Conservation (phyloP, 805 yeast genomes). For the Candida stauntonica region DNA sequence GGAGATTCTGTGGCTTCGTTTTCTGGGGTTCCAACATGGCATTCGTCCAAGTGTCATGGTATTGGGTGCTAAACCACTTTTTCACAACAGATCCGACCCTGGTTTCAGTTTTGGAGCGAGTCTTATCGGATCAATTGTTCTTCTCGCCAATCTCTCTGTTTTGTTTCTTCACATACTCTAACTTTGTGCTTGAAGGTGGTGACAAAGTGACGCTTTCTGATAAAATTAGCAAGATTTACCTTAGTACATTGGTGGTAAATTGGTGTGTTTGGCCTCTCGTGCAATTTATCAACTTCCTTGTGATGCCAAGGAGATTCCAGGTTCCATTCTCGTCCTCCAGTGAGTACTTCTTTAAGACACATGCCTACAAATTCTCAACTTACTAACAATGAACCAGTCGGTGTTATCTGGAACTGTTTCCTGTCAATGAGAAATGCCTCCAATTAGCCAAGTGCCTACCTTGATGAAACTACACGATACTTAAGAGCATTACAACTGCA, state of each 20-base stretch:
- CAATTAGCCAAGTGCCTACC: conserved; percentile 10
- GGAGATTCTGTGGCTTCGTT: conserved; percentile 73
- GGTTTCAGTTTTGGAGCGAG: conserved; percentile 81
- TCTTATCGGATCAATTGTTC: conserved; percentile 81
- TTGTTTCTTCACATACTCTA: conserved; percentile 79
- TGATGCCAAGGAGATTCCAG: conserved; percentile 69
- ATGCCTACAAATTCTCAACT: background rate
- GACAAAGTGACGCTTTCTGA: conserved; percentile 55
- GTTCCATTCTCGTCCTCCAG: conserved; percentile 85
- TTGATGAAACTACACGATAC: too few relatives aligned
- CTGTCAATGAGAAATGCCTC: conserved; percentile 74
- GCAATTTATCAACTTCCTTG: conserved; percentile 67
- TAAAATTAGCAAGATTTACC: conserved; percentile 62
- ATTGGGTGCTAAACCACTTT: conserved; percentile 68
- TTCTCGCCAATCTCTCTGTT: conserved; percentile 85
- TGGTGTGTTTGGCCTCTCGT: conserved; percentile 81
- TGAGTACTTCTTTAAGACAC: conserved; percentile 32
- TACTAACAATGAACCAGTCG: conserved; percentile 36
- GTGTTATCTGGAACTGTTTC: conserved; percentile 93
- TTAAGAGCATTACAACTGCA: too few relatives aligned
- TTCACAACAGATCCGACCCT: conserved; percentile 80
- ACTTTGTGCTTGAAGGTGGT: conserved; percentile 74
- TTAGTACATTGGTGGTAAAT: conserved; percentile 63
- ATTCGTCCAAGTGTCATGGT: conserved; percentile 86
- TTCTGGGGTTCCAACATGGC: conserved; percentile 85